These are phyloP conservation scores for Oldenlandia corymbosa DNA, from an alignment of 257 asterid species.

Conservation along the genomic window DNA sequence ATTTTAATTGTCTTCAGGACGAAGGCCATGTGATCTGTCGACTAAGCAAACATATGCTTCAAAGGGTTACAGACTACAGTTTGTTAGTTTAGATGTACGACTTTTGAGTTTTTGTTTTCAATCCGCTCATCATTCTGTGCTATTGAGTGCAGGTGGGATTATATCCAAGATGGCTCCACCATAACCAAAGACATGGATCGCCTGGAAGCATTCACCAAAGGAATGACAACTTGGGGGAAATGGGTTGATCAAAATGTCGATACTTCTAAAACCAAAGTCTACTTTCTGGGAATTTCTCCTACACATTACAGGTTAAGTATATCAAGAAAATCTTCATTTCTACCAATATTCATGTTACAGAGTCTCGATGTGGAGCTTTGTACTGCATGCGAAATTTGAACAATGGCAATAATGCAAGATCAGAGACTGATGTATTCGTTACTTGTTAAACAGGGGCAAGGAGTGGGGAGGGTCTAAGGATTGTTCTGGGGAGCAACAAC, in stretches of 20 bases:
- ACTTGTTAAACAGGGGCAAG: slow-evolving; percentile 18
- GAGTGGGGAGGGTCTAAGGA: slow-evolving; percentile 23
- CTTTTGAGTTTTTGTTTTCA: neutral
- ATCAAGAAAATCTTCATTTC: neutral
- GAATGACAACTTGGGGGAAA: slow-evolving; percentile 47
- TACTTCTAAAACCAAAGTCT: slow-evolving; percentile 39
- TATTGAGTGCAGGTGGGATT: slow-evolving; percentile 58
- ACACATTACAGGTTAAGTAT: slow-evolving; percentile 42
- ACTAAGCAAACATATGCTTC: too few species aligned
- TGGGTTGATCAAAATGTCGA: slow-evolving; percentile 53
- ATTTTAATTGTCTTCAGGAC: too few species aligned
- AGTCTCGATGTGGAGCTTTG: too few species aligned
- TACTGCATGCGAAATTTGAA: too few species aligned
- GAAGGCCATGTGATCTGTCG: too few species aligned
- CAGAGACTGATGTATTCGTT: neutral
- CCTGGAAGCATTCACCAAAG: slow-evolving; percentile 41
- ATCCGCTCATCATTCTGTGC: neutral
- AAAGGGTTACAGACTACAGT: too few species aligned
- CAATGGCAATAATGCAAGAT: too few species aligned
- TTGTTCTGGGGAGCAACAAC: slow-evolving; percentile 25
- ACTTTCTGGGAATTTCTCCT: slow-evolving; percentile 60
- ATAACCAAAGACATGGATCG: slow-evolving; percentile 46
- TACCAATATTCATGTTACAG: too few species aligned
- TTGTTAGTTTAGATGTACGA: too few species aligned
- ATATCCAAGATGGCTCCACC: slow-evolving; percentile 33